phyloP scores from a whole-genome alignment of 495 filamentous ascomycete genomes.

The Xylaria sp. region DNA sequence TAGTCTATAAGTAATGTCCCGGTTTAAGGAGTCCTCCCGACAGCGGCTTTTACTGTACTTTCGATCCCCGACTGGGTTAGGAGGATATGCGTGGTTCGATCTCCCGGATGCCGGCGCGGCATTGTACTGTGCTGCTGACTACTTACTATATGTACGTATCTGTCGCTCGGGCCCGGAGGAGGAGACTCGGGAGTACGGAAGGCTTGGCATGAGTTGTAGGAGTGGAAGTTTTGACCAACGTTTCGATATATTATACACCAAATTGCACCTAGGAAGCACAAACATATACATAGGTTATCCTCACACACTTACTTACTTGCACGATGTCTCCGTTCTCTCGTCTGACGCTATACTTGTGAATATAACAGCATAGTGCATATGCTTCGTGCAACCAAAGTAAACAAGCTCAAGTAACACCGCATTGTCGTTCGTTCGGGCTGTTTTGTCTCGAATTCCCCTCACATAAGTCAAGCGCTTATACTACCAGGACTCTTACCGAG shows the following conservation, averaged over 20 bases:
- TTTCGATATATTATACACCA: background rate
- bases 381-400: background rate
- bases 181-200: background rate
- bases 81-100: too few species aligned
- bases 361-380: background rate
- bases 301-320: background rate
- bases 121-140: too few species aligned
- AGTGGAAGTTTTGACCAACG: background rate
- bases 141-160: background rate
- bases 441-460: background rate
- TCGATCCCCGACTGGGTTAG: too few species aligned
- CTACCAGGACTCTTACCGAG: background rate
- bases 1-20: too few species aligned
- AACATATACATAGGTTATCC: background rate
- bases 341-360: background rate
- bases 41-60: too few species aligned
- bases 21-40: too few species aligned
- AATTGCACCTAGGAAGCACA: too few species aligned
- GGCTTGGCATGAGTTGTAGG: background rate
- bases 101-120: too few species aligned
- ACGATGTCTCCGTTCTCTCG: background rate
- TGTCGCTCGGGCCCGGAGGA: background rate
- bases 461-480: background rate
- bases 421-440: background rate
- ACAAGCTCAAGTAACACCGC: background rate